phyloP scores from a whole-genome alignment of 1,284 basidiomycete species.

The Ustilago tritici region DNA sequence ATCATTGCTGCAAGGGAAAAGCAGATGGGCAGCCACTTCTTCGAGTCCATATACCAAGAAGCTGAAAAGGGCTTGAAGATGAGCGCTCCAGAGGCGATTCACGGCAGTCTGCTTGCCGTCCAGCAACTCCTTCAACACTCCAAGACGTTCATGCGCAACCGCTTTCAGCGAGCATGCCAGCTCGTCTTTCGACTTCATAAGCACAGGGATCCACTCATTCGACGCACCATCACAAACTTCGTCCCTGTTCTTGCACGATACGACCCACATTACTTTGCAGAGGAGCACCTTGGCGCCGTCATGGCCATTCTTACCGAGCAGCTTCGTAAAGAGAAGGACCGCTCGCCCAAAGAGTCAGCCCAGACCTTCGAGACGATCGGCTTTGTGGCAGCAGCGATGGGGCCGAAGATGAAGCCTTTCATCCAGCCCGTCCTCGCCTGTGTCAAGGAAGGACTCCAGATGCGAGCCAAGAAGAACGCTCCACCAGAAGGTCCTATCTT shows the following conservation, averaged over 20 bases:
- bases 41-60: constrained; percentile 76
- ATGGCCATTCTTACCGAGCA: constrained; percentile 60
- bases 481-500: constrained; percentile 96
- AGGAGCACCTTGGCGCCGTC: constrained; percentile 65
- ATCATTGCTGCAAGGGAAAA: constrained; percentile 66
- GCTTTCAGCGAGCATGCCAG: constrained; percentile 88
- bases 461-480: constrained; percentile 90
- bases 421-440: constrained; percentile 90
- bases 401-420: constrained; percentile 94
- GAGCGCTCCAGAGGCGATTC: constrained; percentile 84
- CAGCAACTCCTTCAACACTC: constrained; percentile 91
- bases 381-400: constrained; percentile 90
- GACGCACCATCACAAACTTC: constrained; percentile 72
- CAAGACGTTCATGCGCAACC: constrained; percentile 94
- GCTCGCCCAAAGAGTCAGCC: constrained; percentile 56
- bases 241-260: constrained; percentile 67
- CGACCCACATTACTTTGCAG: constrained; percentile 67
- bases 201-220: constrained; percentile 87
- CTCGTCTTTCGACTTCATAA: constrained; percentile 92
- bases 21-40: constrained; percentile 68
- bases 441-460: constrained; percentile 87
- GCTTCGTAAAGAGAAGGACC: constrained; percentile 61
- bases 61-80: constrained; percentile 87
- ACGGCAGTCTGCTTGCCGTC: constrained; percentile 92
- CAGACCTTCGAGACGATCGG: constrained; percentile 91